These are phyloP conservation scores for Gaertneriomyces semiglobifer DNA, from an alignment of 192 early-diverging fungal species.

Conservation along the genomic window DNA sequence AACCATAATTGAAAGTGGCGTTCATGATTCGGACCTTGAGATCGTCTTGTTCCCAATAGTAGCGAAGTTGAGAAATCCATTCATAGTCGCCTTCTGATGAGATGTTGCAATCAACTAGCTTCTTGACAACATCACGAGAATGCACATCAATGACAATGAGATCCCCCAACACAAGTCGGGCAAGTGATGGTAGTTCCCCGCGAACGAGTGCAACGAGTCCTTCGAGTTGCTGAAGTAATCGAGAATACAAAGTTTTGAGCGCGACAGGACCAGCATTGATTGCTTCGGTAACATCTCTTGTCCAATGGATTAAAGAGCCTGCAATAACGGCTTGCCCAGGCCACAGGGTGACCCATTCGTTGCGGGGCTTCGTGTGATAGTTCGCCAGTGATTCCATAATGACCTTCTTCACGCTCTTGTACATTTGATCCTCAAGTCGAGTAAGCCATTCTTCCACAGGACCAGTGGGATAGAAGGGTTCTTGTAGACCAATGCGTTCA, in stretches of 20 bases:
- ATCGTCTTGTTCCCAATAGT: slow-evolving; percentile 64
- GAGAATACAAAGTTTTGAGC: slow-evolving; percentile 37
- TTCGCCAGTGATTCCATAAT: slow-evolving; percentile 48
- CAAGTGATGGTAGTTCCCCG: slow-evolving; percentile 54
- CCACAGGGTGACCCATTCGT: slow-evolving; percentile 56
- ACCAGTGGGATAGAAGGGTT: slow-evolving; percentile 60
- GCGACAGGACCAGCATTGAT: slow-evolving; percentile 42
- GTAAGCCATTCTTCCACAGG: slow-evolving; percentile 60
- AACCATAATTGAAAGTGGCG: slow-evolving; percentile 56
- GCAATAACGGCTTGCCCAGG: slow-evolving; percentile 57
- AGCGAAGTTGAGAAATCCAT: slow-evolving; percentile 61
- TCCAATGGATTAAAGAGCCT: slow-evolving; percentile 56
- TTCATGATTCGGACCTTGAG: slow-evolving; percentile 61
- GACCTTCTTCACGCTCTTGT: slow-evolving; percentile 54
- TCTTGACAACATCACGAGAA: slow-evolving; percentile 58
- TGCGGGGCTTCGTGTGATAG: slow-evolving; percentile 44
- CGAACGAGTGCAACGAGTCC: slow-evolving; percentile 54
- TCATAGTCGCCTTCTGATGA: slow-evolving; percentile 58
- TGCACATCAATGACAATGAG: slow-evolving; percentile 64
- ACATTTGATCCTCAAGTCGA: slow-evolving; percentile 55
- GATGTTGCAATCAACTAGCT: slow-evolving; percentile 48
- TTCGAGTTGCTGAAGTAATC: slow-evolving; percentile 49
- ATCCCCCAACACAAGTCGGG: slow-evolving; percentile 53
- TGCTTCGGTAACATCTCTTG: slow-evolving; percentile 57
- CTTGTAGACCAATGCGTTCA: slow-evolving; percentile 47